These are phyloP conservation scores for Hansfordia pulvinata DNA, from an alignment of 2,329 filamentous ascomycete species.

Conservation along the genomic window DNA sequence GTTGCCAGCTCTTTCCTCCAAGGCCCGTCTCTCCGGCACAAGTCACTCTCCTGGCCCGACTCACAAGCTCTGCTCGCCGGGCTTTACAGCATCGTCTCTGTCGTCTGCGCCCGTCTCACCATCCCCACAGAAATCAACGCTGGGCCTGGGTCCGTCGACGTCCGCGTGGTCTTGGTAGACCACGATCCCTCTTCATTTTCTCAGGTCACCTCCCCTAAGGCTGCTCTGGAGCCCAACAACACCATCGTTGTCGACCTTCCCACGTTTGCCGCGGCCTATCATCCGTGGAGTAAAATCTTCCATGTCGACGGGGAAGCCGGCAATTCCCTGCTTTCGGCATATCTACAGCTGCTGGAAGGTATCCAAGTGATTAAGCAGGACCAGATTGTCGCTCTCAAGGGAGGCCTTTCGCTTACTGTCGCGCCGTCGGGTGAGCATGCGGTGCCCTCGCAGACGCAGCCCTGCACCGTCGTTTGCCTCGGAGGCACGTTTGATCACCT, in stretches of 20 bases:
- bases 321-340: constrained; percentile 38
- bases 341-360: constrained; percentile 30
- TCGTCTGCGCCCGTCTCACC: constrained; percentile 50
- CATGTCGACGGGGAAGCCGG: constrained; percentile 52
- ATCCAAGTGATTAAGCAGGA: constrained; percentile 31
- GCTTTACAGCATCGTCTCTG: constrained; percentile 65
- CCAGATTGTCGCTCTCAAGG: constrained; percentile 36
- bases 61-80: constrained; percentile 63
- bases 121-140: constrained; percentile 44
- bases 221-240: constrained; percentile 26
- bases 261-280: constrained; percentile 36
- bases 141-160: constrained; percentile 59
- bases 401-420: constrained; percentile 33
- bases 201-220: constrained; percentile 17
- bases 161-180: constrained; percentile 60
- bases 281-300: constrained; percentile 53
- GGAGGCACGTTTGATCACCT: constrained; percentile 96
- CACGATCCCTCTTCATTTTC: constrained; percentile 28
- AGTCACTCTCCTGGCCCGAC: constrained; percentile 47
- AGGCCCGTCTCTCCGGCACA: constrained; percentile 31
- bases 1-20: constrained; percentile 49
- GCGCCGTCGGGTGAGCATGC: constrained; percentile 6
- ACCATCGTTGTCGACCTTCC: constrained; percentile 34
- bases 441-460: constrained; percentile 10
- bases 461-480: constrained; percentile 56